Base-by-base conservation (phyloP, 768 basidiomycete genomes). In the Suillus placidus region DNA sequence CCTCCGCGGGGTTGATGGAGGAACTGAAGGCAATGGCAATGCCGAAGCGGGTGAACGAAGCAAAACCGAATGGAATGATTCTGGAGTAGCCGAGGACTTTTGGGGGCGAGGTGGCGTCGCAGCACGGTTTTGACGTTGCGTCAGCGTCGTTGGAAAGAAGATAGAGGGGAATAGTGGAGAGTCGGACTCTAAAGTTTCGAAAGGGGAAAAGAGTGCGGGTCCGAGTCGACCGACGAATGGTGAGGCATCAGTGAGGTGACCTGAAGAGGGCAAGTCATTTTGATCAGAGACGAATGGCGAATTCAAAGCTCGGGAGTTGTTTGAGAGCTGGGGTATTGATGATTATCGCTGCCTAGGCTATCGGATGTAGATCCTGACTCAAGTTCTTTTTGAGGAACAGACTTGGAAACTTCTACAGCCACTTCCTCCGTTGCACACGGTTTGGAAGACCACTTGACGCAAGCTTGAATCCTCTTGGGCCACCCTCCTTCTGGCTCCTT, bases 401-500 rank as follows among this genome's bases (percentile, higher is more conserved):
- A 51, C 6, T 66, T 52, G 6, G 43, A 45, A 43, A 60, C 40
- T 20, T 60, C 58, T 30, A 20, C 3, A 60, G 38, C 16, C 58
- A 60, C 20, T 2, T 60, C 58, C 18, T 42, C 58, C 38, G 30
- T 30, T 32, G 6, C 10, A 42, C 26, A 30, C 54, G 69, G 61
- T 10, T 37, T n/a, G n/a, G 42, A 51, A 32, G 34, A 63, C 56
- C 61, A 70, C 12, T 64, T 57, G 20, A 84, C 69, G 63, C 81
- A 82, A 18, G 72, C 69, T 30, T 68, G 71, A 26, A 90, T 78
- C 47, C 79, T 76, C 35, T 78, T 76, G 0, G 88, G 83, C 89
- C 89, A 93, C 6, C 85, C 87, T 2, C 71, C 71, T 16, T 72
- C 66, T 0, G 89, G 88, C 30, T 79, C 75, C 4, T 78, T 67